Conservation (phyloP, 2,329 filamentous ascomycete genomes). For the Lasiodiplodia gonubiensis region DNA sequence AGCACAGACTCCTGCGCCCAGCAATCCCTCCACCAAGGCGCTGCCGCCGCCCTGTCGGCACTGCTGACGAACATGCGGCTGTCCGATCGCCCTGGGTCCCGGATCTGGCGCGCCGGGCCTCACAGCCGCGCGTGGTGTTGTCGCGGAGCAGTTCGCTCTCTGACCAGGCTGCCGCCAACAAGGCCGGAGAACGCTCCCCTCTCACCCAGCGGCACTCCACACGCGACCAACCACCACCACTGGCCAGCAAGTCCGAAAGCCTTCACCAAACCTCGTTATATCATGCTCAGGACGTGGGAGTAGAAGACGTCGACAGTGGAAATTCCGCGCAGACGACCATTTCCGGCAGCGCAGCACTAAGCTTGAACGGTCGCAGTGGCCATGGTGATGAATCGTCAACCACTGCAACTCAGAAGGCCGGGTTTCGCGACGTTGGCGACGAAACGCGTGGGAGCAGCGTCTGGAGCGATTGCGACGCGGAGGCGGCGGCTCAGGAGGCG, state of each 20-base stretch:
- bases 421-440: neutral
- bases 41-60: neutral
- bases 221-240: neutral
- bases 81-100: neutral
- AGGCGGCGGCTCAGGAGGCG: neutral
- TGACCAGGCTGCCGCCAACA: neutral
- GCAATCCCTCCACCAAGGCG: slow-evolving; percentile 10
- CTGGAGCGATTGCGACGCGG: slow-evolving; percentile 5
- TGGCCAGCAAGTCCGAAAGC: neutral
- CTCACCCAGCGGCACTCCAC: neutral
- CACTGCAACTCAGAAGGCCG: neutral
- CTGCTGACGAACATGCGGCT: neutral
- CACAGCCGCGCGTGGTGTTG: neutral
- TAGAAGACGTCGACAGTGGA: neutral
- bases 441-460: neutral
- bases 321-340: neutral
- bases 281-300: neutral
- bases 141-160: neutral
- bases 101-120: neutral
- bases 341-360: neutral
- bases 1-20: neutral
- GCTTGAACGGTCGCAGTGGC: neutral
- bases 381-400: neutral
- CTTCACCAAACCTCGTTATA: neutral
- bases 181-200: neutral